A percentile compares a stretch with the other conserved stretches of the same genome.
Conservation (phyloP, 495 filamentous ascomycete species). For the Podospora comata region DNA sequence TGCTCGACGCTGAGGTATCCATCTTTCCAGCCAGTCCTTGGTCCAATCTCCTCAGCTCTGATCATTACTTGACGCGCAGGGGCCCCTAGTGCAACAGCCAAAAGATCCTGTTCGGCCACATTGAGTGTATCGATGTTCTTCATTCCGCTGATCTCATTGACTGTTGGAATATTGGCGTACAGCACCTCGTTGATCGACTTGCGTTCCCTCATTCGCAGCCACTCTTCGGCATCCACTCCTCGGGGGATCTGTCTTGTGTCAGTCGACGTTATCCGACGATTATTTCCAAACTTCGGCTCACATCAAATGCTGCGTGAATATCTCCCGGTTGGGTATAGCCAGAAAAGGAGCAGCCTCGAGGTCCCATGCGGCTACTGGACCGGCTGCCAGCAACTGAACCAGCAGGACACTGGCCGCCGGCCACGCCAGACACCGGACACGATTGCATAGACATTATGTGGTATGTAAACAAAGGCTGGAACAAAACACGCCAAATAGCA, state of each 20-base stretch:
- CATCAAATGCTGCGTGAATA: conserved; percentile 40
- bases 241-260: conserved; percentile 31
- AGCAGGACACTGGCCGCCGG: conserved; percentile 26
- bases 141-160: conserved; percentile 31
- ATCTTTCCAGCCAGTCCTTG: conserved; percentile 51
- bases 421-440: conserved; percentile 31
- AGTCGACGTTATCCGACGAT: background rate
- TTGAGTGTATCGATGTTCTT: conserved; percentile 45
- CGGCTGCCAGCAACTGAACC: conserved; percentile 27
- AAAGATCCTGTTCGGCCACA: conserved; percentile 44
- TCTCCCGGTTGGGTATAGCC: conserved; percentile 37
- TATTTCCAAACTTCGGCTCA: conserved; percentile 15
- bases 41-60: conserved; percentile 50
- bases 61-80: conserved; percentile 52
- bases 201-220: conserved; percentile 36
- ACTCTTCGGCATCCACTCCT: conserved; percentile 38
- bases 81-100: conserved; percentile 50
- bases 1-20: conserved; percentile 51
- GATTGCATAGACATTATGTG: conserved; percentile 4
- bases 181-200: conserved; percentile 42
- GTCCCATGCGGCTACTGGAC: conserved; percentile 31
- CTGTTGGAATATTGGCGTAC: conserved; percentile 34
- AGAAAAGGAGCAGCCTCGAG: conserved; percentile 36
- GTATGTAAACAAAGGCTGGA: no score
- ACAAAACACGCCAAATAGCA: background rate